Base-by-base conservation (phyloP, 345 rosid genomes). In the Boechera stricta region DNA sequence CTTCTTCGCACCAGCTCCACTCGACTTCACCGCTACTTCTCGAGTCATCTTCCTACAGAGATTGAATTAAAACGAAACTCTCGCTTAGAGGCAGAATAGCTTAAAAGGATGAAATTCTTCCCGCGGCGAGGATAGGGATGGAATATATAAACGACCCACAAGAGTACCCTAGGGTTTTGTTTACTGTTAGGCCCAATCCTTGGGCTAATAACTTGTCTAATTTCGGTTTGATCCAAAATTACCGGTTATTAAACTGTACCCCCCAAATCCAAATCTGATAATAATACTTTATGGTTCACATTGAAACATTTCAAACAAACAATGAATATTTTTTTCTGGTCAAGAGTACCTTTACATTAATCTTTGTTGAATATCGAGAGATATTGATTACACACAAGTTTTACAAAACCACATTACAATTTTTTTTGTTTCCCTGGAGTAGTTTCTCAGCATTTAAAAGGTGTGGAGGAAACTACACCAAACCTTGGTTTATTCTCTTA, bases 1-100 rank as follows among this genome's bases (percentile, higher is more conserved):
- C 87, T 89, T 89, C 89, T 84, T 89, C 32, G 84, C 88, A 31
- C 55, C 66, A 15, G n/a, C 51, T 12, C 62, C 49, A 86, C 56
- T 69, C 47, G 68, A 54, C 26, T 74, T 80, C 26, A 70, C 77
- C 38, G 39, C 77, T 13, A n/a, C 72, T 39, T 73, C 78, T 52
- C 85, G 85, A 76, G 73, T 64, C 85, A 82, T 55, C 66, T 54
- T 69, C 28, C 7, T 58, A 4, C 13, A 7, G 16, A 12, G 3
- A 24, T 62, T 26, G 21, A n/a, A 15, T 15, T n/a, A 2, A 47
- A 47, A 47, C 51, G n/a, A 59, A 59, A 10, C 47, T 26, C 35
- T 56, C 18, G 10, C 61, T 54, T 28, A 28, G 35, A 54, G 10
- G 67, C 21, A 21, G 21, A 21, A 21, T 21, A 21, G 21, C 13